These are phyloP conservation scores for Macroventuria anomochaeta DNA, from an alignment of 2,329 filamentous ascomycete genomes.

Conservation along the genomic window DNA sequence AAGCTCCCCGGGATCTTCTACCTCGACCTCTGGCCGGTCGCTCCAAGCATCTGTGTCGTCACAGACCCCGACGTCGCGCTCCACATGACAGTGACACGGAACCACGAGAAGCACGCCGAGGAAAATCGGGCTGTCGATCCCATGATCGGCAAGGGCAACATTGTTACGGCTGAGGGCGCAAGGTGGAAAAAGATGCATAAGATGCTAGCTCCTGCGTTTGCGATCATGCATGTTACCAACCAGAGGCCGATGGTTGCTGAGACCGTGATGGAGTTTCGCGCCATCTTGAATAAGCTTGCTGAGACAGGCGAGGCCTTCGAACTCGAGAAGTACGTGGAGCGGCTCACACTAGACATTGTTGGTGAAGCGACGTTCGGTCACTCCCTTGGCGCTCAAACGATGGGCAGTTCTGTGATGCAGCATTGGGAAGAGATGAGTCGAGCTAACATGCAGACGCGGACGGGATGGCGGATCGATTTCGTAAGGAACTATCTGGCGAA, in stretches of 20 bases:
- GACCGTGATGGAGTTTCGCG: constrained; percentile 42
- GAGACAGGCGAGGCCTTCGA: constrained; percentile 31
- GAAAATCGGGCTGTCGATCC: constrained; percentile 30
- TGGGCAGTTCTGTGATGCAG: constrained; percentile 26
- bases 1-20: constrained; percentile 51
- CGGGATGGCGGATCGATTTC: constrained; percentile 27
- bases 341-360: constrained; percentile 40
- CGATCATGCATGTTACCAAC: constrained; percentile 37
- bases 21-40: constrained; percentile 55
- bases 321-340: constrained; percentile 30
- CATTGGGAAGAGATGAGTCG: constrained; percentile 30
- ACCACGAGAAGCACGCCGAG: constrained; percentile 41
- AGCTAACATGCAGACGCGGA: constrained; percentile 16
- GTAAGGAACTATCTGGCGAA: constrained; percentile 23
- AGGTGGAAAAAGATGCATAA: constrained; percentile 46
- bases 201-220: constrained; percentile 49
- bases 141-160: constrained; percentile 36
- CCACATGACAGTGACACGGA: constrained; percentile 46
- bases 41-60: constrained; percentile 39
- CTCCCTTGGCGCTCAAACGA: constrained; percentile 33
- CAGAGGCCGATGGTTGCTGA: constrained; percentile 42
- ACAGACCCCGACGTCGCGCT: constrained; percentile 49
- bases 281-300: constrained; percentile 29
- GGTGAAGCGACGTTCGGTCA: constrained; percentile 33
- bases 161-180: constrained; percentile 41